Conservation (phyloP, 164 flowering plant species). For the Annona squamosa region DNA sequence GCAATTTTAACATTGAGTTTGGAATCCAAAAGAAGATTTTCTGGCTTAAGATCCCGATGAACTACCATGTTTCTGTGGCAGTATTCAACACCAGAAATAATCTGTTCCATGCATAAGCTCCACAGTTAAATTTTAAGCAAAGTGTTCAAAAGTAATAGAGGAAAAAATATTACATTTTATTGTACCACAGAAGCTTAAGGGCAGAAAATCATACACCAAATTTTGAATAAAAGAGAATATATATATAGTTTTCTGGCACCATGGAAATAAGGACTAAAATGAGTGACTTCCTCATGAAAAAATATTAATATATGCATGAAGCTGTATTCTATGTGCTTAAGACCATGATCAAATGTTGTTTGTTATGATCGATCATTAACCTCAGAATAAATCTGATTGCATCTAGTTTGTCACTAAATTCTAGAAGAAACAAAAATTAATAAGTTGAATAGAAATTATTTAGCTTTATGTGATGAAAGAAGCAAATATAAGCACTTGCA, state of each 20-base stretch:
- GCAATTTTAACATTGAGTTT: conserved; percentile 37
- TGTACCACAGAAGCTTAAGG: not conserved
- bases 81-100: conserved; percentile 40
- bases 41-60: conserved; percentile 48
- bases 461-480: not conserved
- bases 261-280: no score
- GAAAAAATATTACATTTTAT: no score
- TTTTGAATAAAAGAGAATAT: no score
- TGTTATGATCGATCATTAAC: no score
- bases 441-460: not conserved
- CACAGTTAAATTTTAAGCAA: not conserved
- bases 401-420: no score
- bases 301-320: no score
- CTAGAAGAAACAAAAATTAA: not conserved
- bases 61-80: conserved; percentile 43
- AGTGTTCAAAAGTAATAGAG: not conserved
- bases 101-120: conserved; percentile 15
- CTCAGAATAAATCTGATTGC: no score
- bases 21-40: conserved; percentile 38
- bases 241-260: no score
- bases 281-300: no score
- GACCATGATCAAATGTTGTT: no score
- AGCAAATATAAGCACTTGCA: not conserved
- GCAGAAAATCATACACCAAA: no score
- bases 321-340: no score